phyloP scores from a whole-genome alignment of 108 stramenopile genomes.

The Nitzschia sp. region DNA sequence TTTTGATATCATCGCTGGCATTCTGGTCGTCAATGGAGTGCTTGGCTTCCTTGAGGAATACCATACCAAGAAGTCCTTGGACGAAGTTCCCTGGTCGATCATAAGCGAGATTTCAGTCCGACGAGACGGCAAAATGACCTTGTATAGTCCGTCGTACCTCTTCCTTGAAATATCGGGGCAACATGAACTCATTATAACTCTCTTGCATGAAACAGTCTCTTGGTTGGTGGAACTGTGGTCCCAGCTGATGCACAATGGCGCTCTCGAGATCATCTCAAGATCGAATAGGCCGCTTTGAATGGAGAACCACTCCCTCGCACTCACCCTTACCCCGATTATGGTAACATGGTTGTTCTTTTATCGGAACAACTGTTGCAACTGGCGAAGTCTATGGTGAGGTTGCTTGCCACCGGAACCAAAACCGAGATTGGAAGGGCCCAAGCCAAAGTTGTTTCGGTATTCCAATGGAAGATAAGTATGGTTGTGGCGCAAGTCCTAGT shows the following conservation, averaged over 20 bases:
- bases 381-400: slow-evolving; percentile 78
- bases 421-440: slow-evolving; percentile 78
- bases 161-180: background rate
- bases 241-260: slow-evolving; percentile 80
- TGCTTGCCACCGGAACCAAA: slow-evolving; percentile 50
- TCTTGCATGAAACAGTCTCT: slow-evolving; percentile 5
- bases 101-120: slow-evolving; percentile 54
- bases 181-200: background rate
- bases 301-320: slow-evolving; percentile 87
- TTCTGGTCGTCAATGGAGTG: slow-evolving; percentile 64
- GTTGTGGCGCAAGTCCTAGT: slow-evolving; percentile 62
- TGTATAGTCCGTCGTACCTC: too few relatives aligned
- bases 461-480: slow-evolving; percentile 76
- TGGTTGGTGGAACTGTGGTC: slow-evolving; percentile 72
- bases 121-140: slow-evolving; percentile 50
- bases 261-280: slow-evolving; percentile 60
- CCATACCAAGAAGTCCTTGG: slow-evolving; percentile 63
- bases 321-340: slow-evolving; percentile 44
- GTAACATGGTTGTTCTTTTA: slow-evolving; percentile 52
- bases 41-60: slow-evolving; percentile 78
- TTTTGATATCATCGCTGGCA: slow-evolving; percentile 40
- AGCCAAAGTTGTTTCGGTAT: slow-evolving; percentile 62
- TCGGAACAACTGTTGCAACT: slow-evolving; percentile 72
- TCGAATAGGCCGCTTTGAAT: slow-evolving; percentile 74
- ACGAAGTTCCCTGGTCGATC: slow-evolving; percentile 48